Percentiles rank a stretch among this genome's conserved stretches.
Evolutionary conservation across 2,329 filamentous ascomycete species (phyloP).

Genomic region (Incumbomyces lentus): DNA sequence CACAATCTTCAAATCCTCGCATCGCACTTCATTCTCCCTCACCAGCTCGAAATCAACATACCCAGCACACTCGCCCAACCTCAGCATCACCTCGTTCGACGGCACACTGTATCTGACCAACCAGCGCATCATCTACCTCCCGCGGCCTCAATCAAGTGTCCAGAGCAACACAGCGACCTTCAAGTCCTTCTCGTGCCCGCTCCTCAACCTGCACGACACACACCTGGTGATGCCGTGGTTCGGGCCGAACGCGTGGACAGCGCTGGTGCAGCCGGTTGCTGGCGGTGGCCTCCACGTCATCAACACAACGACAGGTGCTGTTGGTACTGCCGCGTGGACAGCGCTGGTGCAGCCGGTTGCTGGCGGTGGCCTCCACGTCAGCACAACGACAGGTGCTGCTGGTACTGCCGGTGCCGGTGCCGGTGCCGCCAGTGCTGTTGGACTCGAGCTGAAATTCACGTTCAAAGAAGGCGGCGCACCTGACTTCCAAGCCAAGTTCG

Average conservation of each 20-base stretch:
- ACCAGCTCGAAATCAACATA: conserved; percentile 56
- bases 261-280: conserved; percentile 66
- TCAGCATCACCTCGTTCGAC: conserved; percentile 58
- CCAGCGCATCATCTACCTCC: conserved; percentile 79
- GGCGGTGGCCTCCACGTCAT: conserved; percentile 43
- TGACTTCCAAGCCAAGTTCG: conserved; percentile 75
- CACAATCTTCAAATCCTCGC: conserved; percentile 68
- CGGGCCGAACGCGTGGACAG: conserved; percentile 82
- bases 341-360: conserved; percentile 69
- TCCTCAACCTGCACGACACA: conserved; percentile 77
- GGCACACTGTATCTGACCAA: conserved; percentile 76
- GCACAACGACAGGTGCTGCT: too few relatives aligned
- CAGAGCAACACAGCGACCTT: conserved; percentile 39
- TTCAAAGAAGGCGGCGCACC: conserved; percentile 95
- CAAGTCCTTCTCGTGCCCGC: conserved; percentile 79
- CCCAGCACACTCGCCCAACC: conserved; percentile 22
- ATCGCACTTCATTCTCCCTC: conserved; percentile 66
- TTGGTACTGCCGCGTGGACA: conserved; percentile 53
- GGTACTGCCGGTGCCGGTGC: too few relatives aligned
- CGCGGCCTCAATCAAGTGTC: conserved; percentile 68
- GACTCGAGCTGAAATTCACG: conserved; percentile 70
- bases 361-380: conserved; percentile 43
- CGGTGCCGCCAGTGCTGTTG: conserved; percentile 66
- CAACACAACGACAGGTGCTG: too few relatives aligned
- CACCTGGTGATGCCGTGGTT: conserved; percentile 84